Evolutionary conservation across 2,329 filamentous ascomycete species (phyloP), one percentile per base, ranked within the genome.

Genomic region (Xylariaceae sp.): DNA sequence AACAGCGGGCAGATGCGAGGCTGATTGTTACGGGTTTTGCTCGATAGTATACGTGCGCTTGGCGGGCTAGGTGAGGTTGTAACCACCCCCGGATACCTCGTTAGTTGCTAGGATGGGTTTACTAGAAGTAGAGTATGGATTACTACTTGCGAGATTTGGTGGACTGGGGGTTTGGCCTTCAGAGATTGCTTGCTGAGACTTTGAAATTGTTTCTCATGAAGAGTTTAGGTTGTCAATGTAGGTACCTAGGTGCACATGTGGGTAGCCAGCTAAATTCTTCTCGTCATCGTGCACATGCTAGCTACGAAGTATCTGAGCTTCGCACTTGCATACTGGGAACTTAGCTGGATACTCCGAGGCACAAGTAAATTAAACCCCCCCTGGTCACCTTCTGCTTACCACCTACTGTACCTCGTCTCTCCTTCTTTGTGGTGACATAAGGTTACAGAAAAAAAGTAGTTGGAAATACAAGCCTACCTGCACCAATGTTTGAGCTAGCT

Each of bases 231-330:
- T n/a, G n/a, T n/a, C n/a, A n/a, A n/a, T 12, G 17, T 19, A 45
- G 12, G 21, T 43, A 26, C n/a, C 14, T 28, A 28, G 40, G 43
- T 21, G n/a, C n/a, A n/a, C n/a, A n/a, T n/a, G n/a, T n/a, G n/a
- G n/a, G n/a, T n/a, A n/a, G n/a, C n/a, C n/a, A 6, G 14, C 28
- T 33, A 31, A 21, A 12, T 8, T 23, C 23, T 45, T 48, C 48
- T 53, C 37, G 43, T 53, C 34, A 48, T 53, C 54, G 43, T 58
- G 51, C 50, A 48, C 49, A 36, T 44, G 44, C 52, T 48, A 26
- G 29, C 52, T 28, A 19, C 33, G 33, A 51, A 46, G 47, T 56
- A 41, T 41, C 43, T 57, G 53, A 33, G n/a, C n/a, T n/a, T n/a
- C n/a, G n/a, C n/a, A n/a, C n/a, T n/a, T n/a, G n/a, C n/a, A n/a